phyloP scores from a whole-genome alignment of 73 alveolate species.

The Uronychia setigera region DNA sequence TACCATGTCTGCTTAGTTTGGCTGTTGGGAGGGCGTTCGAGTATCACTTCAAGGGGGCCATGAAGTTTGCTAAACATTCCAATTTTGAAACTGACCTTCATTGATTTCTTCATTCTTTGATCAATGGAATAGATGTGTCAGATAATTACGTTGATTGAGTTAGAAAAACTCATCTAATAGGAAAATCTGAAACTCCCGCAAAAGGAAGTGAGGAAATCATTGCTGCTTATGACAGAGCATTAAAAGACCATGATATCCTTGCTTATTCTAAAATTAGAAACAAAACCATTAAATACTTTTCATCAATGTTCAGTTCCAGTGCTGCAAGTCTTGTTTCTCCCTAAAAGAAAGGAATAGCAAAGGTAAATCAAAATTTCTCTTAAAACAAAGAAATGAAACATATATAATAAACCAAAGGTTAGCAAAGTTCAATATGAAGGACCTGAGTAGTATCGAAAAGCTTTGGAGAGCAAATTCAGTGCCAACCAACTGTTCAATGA shows the following conservation, averaged over 20 bases:
- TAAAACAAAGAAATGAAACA: too few relatives aligned
- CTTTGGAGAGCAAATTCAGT: background rate
- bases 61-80: background rate
- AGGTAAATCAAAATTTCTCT: background rate
- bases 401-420: background rate
- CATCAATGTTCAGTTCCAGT: background rate
- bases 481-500: background rate
- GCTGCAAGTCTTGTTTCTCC: background rate
- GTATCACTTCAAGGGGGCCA: background rate
- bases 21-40: background rate
- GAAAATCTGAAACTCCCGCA: background rate
- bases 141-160: background rate
- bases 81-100: background rate
- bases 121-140: background rate
- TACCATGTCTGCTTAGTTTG: background rate
- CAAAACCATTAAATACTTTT: background rate
- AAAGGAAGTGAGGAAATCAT: background rate
- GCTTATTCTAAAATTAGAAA: background rate
- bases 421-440: background rate
- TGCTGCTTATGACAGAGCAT: background rate
- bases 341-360: background rate
- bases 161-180: background rate
- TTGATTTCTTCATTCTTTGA: background rate
- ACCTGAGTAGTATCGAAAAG: background rate
- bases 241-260: background rate